Base-by-base conservation (phyloP, 345 rosid genomes). In the Clarkia xantiana region DNA sequence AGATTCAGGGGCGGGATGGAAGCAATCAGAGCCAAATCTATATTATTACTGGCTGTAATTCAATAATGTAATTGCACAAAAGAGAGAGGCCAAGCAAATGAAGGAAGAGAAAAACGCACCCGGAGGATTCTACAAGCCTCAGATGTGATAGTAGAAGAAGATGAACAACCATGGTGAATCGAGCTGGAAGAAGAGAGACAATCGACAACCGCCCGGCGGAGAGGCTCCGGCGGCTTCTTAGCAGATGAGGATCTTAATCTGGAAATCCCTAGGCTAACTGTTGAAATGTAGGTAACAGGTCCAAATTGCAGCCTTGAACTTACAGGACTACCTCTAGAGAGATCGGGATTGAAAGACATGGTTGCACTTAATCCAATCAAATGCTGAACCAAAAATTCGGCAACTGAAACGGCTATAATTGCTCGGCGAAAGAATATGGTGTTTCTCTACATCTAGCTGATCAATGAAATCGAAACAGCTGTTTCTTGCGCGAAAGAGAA, bases 51-150 rank as follows among this genome's bases (percentile, higher is more conserved):
- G 6, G 9, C 36, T 7, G 8, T 29, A 29, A 29, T 29, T 7
- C 36, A 29, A 29, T 29, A 29, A 29, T 29, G 36, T 29, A 29
- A 29, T 29, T 44, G 29, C 36, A 13, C 47, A 38, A 19, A n/a
- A n/a, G n/a, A n/a, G n/a, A n/a, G n/a, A 44, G 57, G 52, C 40
- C 45, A 57, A 58, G 10, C 19, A 44, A 55, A 49, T 45, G 49
- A 19, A 54, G 11, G 53, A 40, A 22, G 2, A 45, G 23, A 48
- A 42, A 18, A 48, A 77, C 89, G 63, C 59, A 91, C 98, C 68
- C 93, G 73, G 45, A 91, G 96, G 51, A 84, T 91, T 71, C 98
- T 78, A n/a, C 83, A 82, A 63, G 98, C 93, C 59, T 91, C 98
- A 42, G 74, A 73, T 19, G 64, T 46, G 22, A 42, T 12, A 36